Base-by-base conservation (phyloP, 208 protist genomes). In the Sergeia podlipaevii region DNA sequence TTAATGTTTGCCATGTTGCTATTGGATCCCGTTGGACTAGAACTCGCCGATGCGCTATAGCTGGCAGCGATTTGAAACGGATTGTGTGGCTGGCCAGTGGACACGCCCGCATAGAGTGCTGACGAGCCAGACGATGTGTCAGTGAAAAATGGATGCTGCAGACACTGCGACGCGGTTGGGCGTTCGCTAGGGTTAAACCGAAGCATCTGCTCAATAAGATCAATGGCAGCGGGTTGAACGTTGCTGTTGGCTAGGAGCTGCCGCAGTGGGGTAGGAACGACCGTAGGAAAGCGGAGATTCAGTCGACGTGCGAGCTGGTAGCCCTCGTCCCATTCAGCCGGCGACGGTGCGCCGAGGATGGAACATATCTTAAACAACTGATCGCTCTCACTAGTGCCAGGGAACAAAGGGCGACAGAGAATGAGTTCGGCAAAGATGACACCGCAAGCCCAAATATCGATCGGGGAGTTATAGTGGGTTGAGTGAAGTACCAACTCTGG, bases 401-500 rank as follows among this genome's bases (percentile, higher is more conserved):
- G 97, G 66, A 99, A 98, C 13, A 99, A 77, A 0, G 97, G 95
- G 2, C 91, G 72, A 49, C 95, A 79, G 10, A 92, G 68, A 60
- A 89, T 91, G 5, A 99, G 77, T 75, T 99, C 97, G 11, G 93
- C 97, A 42, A 98, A 96, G 34, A 98, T 96, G 43, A 96, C 95
- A 10, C 93, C 97, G 46, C 94, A 89, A 15, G 93, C 91, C 97
- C 97, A 99, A 38, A 99, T 91, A 63, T 99, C 98, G 67, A 99
- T 97, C 29, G 98, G 96, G 36, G 91, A 96, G 49, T 91, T 92
- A 73, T 99, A 99, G 64, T 97, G 95, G 6, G 96, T 97, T 30
- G 98, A 97, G 43, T 97, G 98, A 6, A 99, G 78, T 27, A 99
- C 81, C 54, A 97, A 96, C 73, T 99, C 97, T 2, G 98, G 98